Conservation (phyloP, 2,329 filamentous ascomycete species). For the Sporothrix curviconia region DNA sequence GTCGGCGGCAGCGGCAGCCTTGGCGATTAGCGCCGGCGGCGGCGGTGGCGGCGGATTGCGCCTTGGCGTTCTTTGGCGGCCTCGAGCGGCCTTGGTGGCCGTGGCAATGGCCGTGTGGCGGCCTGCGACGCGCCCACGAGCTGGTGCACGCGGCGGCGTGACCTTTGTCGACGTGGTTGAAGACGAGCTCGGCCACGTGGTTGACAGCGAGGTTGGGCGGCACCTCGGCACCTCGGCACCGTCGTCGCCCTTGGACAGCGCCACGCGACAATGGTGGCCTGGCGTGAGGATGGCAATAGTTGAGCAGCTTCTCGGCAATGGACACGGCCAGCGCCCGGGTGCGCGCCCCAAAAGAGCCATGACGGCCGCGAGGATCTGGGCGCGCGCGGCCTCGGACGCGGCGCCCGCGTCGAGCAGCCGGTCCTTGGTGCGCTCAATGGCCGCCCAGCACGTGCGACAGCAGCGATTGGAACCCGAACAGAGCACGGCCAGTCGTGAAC, state of each 20-base stretch:
- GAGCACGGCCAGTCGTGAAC: slow-evolving; percentile 87
- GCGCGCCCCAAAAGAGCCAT: slow-evolving; percentile 89
- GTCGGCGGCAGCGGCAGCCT: neutral
- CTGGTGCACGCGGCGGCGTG: slow-evolving; percentile 74
- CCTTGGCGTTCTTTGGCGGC: slow-evolving; percentile 35
- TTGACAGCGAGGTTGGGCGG: slow-evolving; percentile 58
- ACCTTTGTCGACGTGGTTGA: slow-evolving; percentile 86
- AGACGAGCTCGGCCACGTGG: slow-evolving; percentile 84
- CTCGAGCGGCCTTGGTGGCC: slow-evolving; percentile 19
- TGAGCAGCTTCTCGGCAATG: slow-evolving; percentile 93
- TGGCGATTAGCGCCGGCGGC: too few relatives aligned
- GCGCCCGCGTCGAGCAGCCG: slow-evolving; percentile 73
- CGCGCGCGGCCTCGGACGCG: slow-evolving; percentile 66
- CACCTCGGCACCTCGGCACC: neutral
- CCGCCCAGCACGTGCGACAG: slow-evolving; percentile 91
- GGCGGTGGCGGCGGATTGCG: slow-evolving; percentile 26
- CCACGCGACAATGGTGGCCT: slow-evolving; percentile 80
- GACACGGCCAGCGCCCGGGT: slow-evolving; percentile 86
- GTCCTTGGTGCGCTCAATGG: slow-evolving; percentile 90
- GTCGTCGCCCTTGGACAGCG: slow-evolving; percentile 39
- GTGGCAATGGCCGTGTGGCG: slow-evolving; percentile 26
- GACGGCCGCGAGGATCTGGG: slow-evolving; percentile 84
- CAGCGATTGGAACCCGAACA: slow-evolving; percentile 90
- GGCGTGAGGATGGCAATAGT: slow-evolving; percentile 93
- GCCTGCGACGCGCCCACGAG: slow-evolving; percentile 47